Conservation (phyloP, 2,329 filamentous ascomycete species). For the Onygena corvina region DNA sequence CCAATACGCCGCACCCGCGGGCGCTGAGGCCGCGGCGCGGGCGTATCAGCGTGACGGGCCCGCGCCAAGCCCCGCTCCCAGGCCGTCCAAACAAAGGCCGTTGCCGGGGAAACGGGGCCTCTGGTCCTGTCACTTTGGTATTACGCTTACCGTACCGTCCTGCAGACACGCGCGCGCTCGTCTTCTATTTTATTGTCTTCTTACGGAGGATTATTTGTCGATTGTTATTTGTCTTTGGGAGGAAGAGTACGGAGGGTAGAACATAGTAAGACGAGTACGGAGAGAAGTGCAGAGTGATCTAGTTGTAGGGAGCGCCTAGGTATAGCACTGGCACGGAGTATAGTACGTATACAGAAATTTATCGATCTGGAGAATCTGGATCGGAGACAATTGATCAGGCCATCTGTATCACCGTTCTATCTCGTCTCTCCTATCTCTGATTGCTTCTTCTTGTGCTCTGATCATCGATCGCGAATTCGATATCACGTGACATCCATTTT, state of each 20-base stretch:
- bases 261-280: no score
- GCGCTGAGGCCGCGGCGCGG: background rate
- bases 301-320: no score
- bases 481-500: background rate
- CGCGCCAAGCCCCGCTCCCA: background rate
- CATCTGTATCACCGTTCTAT: background rate
- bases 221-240: no score
- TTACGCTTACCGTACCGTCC: background rate
- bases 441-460: background rate
- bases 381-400: no score
- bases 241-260: no score
- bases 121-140: constrained; percentile 2
- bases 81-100: constrained; percentile 12
- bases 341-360: no score
- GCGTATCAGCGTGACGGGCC: background rate
- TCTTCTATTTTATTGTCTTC: background rate
- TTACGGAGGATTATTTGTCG: no score
- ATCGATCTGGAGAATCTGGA: no score
- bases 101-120: constrained; percentile 11
- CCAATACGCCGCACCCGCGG: constrained; percentile 8
- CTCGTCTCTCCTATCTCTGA: background rate
- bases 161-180: background rate
- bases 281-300: no score
- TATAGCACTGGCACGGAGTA: no score
- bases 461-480: background rate